A percentile compares a stretch with the other conserved stretches of the same genome.
These are phyloP conservation scores for Boletus nobilissimus DNA, from an alignment of 1,284 basidiomycete genomes.

Conservation along the genomic window DNA sequence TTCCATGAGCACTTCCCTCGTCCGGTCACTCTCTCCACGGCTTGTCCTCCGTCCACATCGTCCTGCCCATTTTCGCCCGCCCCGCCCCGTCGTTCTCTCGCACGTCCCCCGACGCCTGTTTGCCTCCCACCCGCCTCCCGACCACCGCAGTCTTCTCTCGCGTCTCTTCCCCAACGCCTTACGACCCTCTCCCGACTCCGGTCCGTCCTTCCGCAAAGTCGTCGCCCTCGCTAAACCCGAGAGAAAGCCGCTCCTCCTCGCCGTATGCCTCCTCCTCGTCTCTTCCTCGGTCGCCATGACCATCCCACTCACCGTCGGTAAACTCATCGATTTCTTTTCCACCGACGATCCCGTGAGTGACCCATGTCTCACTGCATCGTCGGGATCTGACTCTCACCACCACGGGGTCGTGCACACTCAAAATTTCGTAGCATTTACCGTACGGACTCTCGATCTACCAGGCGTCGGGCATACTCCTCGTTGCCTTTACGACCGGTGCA, in stretches of 20 bases:
- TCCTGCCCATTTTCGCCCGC: conserved; percentile 1
- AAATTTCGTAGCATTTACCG: conserved; percentile 69
- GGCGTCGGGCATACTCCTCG: conserved; percentile 80
- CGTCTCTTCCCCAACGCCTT: conserved; percentile 52
- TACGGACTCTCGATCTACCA: conserved; percentile 81
- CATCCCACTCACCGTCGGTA: conserved; percentile 90
- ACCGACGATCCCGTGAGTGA: conserved; percentile 69
- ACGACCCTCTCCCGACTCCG: conserved; percentile 48
- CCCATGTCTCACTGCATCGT: neutral
- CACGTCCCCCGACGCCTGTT: conserved; percentile 20
- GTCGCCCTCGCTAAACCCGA: conserved; percentile 83
- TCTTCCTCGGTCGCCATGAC: conserved; percentile 89
- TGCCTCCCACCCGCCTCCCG: conserved; percentile 23
- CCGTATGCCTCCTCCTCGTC: conserved; percentile 73
- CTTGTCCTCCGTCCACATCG: conserved; percentile 10
- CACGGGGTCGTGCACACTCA: neutral
- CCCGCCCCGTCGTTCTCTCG: neutral
- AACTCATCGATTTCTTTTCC: conserved; percentile 92
- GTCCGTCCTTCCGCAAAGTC: conserved; percentile 79
- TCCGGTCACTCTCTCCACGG: conserved; percentile 4
- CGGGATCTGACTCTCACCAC: neutral
- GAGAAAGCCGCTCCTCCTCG: conserved; percentile 74
- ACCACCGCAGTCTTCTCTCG: conserved; percentile 51
- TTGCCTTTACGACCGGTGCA: conserved; percentile 90
- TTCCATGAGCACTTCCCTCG: neutral